Evolutionary conservation across 164 flowering plant genomes (phyloP).

Genomic region (grape (Vitis vinifera)): DNA sequence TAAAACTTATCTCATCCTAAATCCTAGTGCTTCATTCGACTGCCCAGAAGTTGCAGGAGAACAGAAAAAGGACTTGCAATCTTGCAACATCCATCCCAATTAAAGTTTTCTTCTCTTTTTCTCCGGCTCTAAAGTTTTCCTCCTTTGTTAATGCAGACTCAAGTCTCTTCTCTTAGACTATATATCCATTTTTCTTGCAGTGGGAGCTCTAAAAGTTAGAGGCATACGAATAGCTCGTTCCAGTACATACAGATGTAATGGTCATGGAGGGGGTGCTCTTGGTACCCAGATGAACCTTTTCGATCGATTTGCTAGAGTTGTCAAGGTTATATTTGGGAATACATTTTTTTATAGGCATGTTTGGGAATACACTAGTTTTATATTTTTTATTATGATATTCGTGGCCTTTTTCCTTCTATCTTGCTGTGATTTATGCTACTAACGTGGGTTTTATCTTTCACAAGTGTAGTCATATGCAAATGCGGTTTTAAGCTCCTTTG

Average conservation of each 20-base stretch:
- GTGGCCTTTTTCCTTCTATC: not conserved
- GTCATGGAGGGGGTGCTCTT: constrained; percentile 51
- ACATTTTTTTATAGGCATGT: not conserved
- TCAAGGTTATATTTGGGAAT: constrained; percentile 41
- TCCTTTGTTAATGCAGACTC: too few relatives aligned
- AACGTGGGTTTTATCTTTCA: constrained; percentile 6
- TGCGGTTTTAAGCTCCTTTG: constrained; percentile 66
- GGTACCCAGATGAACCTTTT: constrained; percentile 63
- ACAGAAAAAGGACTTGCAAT: too few relatives aligned
- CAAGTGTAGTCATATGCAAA: constrained; percentile 69
- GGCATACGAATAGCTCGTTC: constrained; percentile 26
- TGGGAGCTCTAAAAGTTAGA: constrained; percentile 31
- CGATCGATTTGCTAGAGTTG: constrained; percentile 74
- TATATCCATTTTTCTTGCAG: constrained; percentile 12
- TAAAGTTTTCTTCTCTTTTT: too few relatives aligned
- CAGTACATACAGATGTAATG: constrained; percentile 33
- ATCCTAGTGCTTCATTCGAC: too few relatives aligned
- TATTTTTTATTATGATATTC: not conserved
- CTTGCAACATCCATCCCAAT: too few relatives aligned
- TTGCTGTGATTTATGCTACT: not conserved
- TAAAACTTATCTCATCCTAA: too few relatives aligned
- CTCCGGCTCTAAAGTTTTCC: too few relatives aligned
- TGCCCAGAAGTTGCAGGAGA: too few relatives aligned
- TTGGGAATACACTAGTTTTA: not conserved
- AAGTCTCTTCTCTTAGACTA: too few relatives aligned